Evolutionary conservation across 192 early-diverging fungal species (phyloP).

Genomic region (Coemansia sp.): DNA sequence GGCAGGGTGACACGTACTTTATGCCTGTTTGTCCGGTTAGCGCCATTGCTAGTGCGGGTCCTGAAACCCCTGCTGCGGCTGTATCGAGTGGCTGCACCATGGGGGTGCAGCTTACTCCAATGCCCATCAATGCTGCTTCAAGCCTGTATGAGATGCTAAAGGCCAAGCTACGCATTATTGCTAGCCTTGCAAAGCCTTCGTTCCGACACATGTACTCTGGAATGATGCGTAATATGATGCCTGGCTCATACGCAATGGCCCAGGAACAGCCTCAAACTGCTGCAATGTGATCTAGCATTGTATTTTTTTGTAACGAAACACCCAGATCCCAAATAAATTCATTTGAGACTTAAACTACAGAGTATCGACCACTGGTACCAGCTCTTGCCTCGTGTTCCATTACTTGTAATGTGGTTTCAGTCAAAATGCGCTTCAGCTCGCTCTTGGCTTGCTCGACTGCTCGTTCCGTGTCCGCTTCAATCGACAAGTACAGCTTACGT

Average conservation of each 20-base stretch:
- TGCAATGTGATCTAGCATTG: no score
- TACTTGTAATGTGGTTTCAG: slow-evolving; percentile 76
- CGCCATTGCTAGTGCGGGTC: slow-evolving; percentile 4
- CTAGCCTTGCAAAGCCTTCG: slow-evolving; percentile 1
- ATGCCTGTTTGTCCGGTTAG: slow-evolving; percentile 22
- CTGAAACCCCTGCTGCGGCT: not conserved
- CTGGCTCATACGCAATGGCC: no score
- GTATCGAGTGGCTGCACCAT: slow-evolving; percentile 7
- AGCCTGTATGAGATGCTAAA: slow-evolving; percentile 2
- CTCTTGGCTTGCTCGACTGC: slow-evolving; percentile 87
- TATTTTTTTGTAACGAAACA: no score
- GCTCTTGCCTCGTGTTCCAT: slow-evolving; percentile 64
- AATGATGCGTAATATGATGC: no score
- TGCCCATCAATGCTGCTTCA: slow-evolving; percentile 15
- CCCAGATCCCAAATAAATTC: not conserved
- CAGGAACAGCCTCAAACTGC: no score
- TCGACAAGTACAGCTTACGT: slow-evolving; percentile 91
- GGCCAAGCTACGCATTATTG: not conserved
- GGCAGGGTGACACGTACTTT: slow-evolving; percentile 14
- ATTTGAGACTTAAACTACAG: slow-evolving; percentile 33
- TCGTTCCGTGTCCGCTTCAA: slow-evolving; percentile 89
- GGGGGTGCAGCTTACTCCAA: slow-evolving; percentile 18
- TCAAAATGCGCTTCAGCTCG: slow-evolving; percentile 90
- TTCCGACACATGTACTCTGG: not conserved
- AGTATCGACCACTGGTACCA: slow-evolving; percentile 49